phyloP scores from a whole-genome alignment of 2,329 filamentous ascomycete genomes.

The Laburnicola sp. region DNA sequence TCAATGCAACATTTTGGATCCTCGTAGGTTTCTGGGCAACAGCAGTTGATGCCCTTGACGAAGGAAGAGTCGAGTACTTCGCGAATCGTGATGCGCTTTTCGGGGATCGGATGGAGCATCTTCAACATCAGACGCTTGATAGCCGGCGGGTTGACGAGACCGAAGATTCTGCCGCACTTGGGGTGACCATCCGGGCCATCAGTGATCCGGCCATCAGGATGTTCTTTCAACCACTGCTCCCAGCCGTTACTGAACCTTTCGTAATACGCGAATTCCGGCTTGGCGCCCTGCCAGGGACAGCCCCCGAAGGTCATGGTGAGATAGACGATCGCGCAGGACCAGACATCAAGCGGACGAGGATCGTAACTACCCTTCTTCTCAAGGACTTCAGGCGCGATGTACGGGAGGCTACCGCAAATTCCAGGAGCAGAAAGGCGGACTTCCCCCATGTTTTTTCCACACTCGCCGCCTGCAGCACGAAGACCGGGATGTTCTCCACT shows the following conservation, averaged over 20 bases:
- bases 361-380: slow-evolving; percentile 69
- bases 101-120: slow-evolving; percentile 81
- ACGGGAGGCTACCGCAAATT: slow-evolving; percentile 82
- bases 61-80: slow-evolving; percentile 72
- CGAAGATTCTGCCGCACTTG: slow-evolving; percentile 66
- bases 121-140: slow-evolving; percentile 72
- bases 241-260: slow-evolving; percentile 67
- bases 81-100: slow-evolving; percentile 68
- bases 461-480: slow-evolving; percentile 71
- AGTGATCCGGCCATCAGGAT: slow-evolving; percentile 54
- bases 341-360: slow-evolving; percentile 79
- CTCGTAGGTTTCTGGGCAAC: slow-evolving; percentile 70
- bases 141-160: slow-evolving; percentile 64
- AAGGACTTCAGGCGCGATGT: slow-evolving; percentile 84
- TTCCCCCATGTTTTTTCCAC: slow-evolving; percentile 71
- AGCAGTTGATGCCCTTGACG: slow-evolving; percentile 77
- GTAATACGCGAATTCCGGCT: slow-evolving; percentile 60
- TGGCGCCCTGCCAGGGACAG: slow-evolving; percentile 73
- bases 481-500: slow-evolving; percentile 78
- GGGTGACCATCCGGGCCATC: slow-evolving; percentile 65
- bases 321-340: slow-evolving; percentile 83
- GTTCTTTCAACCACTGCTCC: slow-evolving; percentile 66
- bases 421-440: slow-evolving; percentile 74
- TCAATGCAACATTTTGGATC: slow-evolving; percentile 65
- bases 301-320: slow-evolving; percentile 73